These are phyloP conservation scores for Brassica rapa DNA, from an alignment of 345 rosid species.

Conservation along the genomic window DNA sequence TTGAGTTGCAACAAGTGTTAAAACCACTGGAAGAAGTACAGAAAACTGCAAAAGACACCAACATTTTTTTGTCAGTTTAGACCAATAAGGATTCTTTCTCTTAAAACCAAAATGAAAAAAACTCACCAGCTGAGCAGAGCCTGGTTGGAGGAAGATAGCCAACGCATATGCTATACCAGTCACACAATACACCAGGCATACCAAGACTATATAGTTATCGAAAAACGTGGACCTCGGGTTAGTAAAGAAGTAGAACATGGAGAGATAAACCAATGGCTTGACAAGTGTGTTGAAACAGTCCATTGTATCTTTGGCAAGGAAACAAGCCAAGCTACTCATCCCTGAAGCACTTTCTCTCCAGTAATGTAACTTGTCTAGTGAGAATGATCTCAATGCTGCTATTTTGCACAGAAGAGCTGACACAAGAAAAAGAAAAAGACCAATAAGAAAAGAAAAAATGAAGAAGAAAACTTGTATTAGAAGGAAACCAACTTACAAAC, in stretches of 20 bases:
- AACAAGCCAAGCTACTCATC: constrained; percentile 89
- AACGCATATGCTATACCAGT: constrained; percentile 86
- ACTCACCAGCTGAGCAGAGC: constrained; percentile 94
- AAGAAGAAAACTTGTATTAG: background rate
- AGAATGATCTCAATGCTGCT: constrained; percentile 86
- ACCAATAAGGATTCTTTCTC: background rate
- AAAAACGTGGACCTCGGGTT: constrained; percentile 82
- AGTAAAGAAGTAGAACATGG: constrained; percentile 90
- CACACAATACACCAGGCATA: constrained; percentile 90
- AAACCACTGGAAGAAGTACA: constrained; percentile 93
- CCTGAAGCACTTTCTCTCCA: constrained; percentile 97
- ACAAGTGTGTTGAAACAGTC: constrained; percentile 78
- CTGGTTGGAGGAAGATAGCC: constrained; percentile 80
- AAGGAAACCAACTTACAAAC: constrained; percentile 64
- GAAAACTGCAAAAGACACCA: constrained; percentile 62
- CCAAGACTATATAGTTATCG: constrained; percentile 77
- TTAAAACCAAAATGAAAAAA: background rate
- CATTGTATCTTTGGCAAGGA: constrained; percentile 88
- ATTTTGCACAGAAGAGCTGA: constrained; percentile 93
- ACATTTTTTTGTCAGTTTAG: constrained; percentile 15
- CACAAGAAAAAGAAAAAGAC: constrained; percentile 16
- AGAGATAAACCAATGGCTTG: constrained; percentile 87
- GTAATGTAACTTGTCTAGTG: constrained; percentile 83
- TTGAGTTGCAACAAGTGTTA: constrained; percentile 82
- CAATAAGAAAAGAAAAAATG: background rate